Percentiles rank a stretch among this genome's conserved stretches.
Evolutionary conservation across 805 yeast genomes (phyloP).

Genomic region (Wickerhamiella kazuoi): DNA sequence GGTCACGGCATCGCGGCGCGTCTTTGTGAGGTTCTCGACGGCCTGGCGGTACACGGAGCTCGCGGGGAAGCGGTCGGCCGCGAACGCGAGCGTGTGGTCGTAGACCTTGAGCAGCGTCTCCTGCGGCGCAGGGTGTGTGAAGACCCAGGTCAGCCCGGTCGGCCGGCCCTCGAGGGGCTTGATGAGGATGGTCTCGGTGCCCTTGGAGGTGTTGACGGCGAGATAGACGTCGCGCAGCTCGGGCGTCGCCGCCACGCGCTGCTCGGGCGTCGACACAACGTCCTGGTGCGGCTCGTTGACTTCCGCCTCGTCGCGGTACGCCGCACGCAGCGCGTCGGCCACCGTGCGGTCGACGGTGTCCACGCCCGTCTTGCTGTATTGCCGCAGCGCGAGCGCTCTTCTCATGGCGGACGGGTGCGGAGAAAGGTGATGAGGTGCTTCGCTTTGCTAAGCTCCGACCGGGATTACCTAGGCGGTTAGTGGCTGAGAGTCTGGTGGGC

Average conservation of each 20-base stretch:
- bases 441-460: background rate
- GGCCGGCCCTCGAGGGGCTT: constrained; percentile 49
- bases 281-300: constrained; percentile 7
- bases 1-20: constrained; percentile 52
- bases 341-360: constrained; percentile 12
- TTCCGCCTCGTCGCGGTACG: constrained; percentile 10
- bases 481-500: no score
- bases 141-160: constrained; percentile 65
- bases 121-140: constrained; percentile 68
- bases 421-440: background rate
- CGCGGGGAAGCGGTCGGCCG: constrained; percentile 46
- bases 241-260: constrained; percentile 14
- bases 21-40: constrained; percentile 49
- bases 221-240: constrained; percentile 15
- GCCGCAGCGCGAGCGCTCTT: constrained; percentile 11
- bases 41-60: constrained; percentile 62
- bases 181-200: constrained; percentile 26
- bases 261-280: constrained; percentile 10
- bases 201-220: constrained; percentile 12
- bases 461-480: no score
- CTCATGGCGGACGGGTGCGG: constrained; percentile 8
- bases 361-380: constrained; percentile 8
- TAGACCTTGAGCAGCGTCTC: constrained; percentile 59
- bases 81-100: constrained; percentile 43
- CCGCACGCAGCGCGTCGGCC: constrained; percentile 8